Evolutionary conservation across 305 asterid genomes (phyloP).

Genomic region (Striga hermonthica): DNA sequence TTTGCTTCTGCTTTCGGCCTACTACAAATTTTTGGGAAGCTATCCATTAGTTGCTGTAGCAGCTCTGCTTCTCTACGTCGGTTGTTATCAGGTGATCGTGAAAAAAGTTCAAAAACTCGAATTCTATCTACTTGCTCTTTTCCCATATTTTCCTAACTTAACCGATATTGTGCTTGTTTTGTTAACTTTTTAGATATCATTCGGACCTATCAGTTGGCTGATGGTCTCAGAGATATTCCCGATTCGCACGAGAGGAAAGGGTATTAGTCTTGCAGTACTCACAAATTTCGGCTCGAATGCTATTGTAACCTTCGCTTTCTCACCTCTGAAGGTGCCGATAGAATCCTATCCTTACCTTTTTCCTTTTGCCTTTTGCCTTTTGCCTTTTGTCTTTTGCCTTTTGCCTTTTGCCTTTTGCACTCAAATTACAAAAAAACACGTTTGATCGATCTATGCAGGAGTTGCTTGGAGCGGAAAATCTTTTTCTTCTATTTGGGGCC

Average conservation of each 20-base stretch:
- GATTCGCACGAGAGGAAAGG: conserved; percentile 92
- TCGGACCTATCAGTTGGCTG: conserved; percentile 99
- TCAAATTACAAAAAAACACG: background rate
- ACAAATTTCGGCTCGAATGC: conserved; percentile 95
- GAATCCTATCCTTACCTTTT: background rate
- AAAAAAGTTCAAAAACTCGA: background rate
- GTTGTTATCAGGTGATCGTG: conserved; percentile 84
- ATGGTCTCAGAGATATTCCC: conserved; percentile 99
- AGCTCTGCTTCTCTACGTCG: conserved; percentile 90
- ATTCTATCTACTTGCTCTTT: background rate
- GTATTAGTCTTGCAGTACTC: conserved; percentile 96
- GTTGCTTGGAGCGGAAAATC: conserved; percentile 82
- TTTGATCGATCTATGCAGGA: conserved; percentile 48
- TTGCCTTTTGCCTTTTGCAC: background rate
- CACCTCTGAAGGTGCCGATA: conserved; percentile 69
- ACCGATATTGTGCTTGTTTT: conserved; percentile 16
- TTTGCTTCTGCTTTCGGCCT: conserved; percentile 87
- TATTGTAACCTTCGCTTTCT: conserved; percentile 89
- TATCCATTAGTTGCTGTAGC: conserved; percentile 85
- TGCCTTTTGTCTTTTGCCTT: background rate
- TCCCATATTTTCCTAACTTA: conserved; percentile 7
- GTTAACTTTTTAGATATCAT: conserved; percentile 65
- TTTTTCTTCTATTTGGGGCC: conserved; percentile 82
- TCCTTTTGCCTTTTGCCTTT: background rate
- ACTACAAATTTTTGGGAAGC: conserved; percentile 81